Evolutionary conservation across 2,329 filamentous ascomycete species (phyloP).

Genomic region (Xylaria multiplex): DNA sequence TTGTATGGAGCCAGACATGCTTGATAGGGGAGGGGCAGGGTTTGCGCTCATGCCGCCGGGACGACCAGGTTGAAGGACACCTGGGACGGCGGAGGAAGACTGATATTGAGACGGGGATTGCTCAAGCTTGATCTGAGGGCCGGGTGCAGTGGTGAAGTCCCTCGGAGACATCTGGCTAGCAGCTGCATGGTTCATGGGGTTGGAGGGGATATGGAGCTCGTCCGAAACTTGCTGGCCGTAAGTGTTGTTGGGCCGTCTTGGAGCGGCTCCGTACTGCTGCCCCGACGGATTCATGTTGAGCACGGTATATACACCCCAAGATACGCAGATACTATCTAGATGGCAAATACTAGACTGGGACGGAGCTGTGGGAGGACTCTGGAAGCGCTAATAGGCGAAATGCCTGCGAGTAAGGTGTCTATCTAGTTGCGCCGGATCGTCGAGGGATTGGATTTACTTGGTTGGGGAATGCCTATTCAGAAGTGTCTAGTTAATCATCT

Average conservation of each 20-base stretch:
- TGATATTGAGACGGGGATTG: slow-evolving; percentile 54
- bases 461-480: not conserved
- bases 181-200: slow-evolving; percentile 53
- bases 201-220: slow-evolving; percentile 65
- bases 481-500: not conserved
- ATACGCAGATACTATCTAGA: slow-evolving; percentile 18
- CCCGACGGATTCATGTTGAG: slow-evolving; percentile 53
- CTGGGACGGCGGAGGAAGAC: slow-evolving; percentile 62
- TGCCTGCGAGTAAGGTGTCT: not conserved
- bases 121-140: slow-evolving; percentile 64
- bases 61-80: slow-evolving; percentile 67
- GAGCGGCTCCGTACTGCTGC: slow-evolving; percentile 51
- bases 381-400: not conserved
- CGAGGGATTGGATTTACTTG: not conserved
- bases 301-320: slow-evolving; percentile 6
- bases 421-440: not conserved
- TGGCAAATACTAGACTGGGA: not conserved
- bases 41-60: slow-evolving; percentile 54
- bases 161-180: slow-evolving; percentile 57
- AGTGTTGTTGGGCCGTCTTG: slow-evolving; percentile 52
- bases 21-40: slow-evolving; percentile 58
- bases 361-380: not conserved
- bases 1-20: slow-evolving; percentile 57
- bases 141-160: slow-evolving; percentile 54
- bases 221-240: slow-evolving; percentile 56